These are phyloP conservation scores for Crithidia expoeki DNA, from an alignment of 208 protist genomes.

Conservation along the genomic window DNA sequence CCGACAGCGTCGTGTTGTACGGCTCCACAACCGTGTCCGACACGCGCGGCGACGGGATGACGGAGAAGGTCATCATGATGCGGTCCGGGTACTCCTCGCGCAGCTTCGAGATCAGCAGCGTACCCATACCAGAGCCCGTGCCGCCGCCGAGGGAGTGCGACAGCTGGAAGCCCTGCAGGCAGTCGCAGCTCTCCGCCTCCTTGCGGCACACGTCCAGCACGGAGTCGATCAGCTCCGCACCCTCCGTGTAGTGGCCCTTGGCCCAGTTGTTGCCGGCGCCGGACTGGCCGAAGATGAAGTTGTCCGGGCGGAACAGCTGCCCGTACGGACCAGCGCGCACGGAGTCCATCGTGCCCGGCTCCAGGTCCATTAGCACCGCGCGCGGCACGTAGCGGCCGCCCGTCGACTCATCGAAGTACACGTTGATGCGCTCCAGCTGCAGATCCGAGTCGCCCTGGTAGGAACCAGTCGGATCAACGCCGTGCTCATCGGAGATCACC, in stretches of 20 bases:
- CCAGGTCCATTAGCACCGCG: too few species aligned
- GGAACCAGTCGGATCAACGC: too few species aligned
- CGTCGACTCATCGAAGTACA: too few species aligned
- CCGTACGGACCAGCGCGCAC: too few species aligned
- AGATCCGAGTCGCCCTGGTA: too few species aligned
- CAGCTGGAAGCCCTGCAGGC: conserved; percentile 98
- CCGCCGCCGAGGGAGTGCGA: conserved; percentile 98
- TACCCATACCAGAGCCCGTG: conserved; percentile 97
- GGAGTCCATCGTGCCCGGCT: too few species aligned
- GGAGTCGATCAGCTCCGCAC: conserved; percentile 96
- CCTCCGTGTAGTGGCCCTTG: conserved; percentile 99
- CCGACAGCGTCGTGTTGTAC: conserved; percentile 97
- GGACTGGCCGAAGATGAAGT: conserved; percentile 98
- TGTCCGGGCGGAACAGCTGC: too few species aligned
- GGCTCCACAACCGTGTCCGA: conserved; percentile 98
- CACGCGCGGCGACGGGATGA: conserved; percentile 97
- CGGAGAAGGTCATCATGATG: conserved; percentile 98
- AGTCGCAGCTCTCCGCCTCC: conserved; percentile 97
- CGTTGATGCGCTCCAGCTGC: too few species aligned
- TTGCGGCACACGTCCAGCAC: conserved; percentile 98
- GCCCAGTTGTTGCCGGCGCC: conserved; percentile 99
- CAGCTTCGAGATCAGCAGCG: conserved; percentile 97
- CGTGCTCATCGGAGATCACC: too few species aligned
- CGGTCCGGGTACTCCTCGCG: conserved; percentile 97
- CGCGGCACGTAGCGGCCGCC: too few species aligned